Base-by-base conservation (phyloP, 805 yeast species). In the Starmerella etchellsii region DNA sequence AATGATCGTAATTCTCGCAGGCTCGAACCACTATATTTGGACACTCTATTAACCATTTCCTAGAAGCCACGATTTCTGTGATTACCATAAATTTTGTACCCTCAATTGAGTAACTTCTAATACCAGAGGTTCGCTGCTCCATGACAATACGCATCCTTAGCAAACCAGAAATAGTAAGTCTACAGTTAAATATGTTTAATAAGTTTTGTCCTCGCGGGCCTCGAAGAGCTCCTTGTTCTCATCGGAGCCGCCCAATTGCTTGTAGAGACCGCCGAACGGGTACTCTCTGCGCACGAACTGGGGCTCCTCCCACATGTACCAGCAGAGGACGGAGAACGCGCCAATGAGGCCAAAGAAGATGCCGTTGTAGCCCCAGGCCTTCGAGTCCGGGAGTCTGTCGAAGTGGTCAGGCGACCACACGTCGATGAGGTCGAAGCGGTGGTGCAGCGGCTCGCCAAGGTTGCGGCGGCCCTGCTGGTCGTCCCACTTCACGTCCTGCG, bases 341-440 rank as follows among this genome's bases (percentile, higher is more conserved):
- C 71, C 62, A 39, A 68, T 49, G 27, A 46, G 26, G 36, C 49
- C 50, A n/a, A 69, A 75, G 53, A 78, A 71, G 60, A 78, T 78
- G 23, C 48, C 43, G 48, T 76, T 70, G 58, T 73, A 73, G 51
- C 61, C 68, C 39, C 75, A 59, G 1, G 94, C 93, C 25, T 72
- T 69, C 34, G 60, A 56, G 60, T 80, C 78, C 30, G 71, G 63
- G 26, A 75, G 79, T 29, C 66, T 59, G 51, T 76, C 74, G 58
- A 67, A 74, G 55, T 76, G 70, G 55, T 82, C 93, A 11, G 94
- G 91, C 8, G 94, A 73, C 94, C 94, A 82, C 68, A 81, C 70
- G 59, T 82, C 87, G 55, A 76, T 67, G 59, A 73, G 64, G 55
- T 82, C 94, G 50, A 77, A 80, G 53, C 76, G 73, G 41, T 76